Percentiles rank a stretch among this genome's conserved stretches.
phyloP scores from a whole-genome alignment of 2,329 filamentous ascomycete genomes.

The Fusarium camptoceras region DNA sequence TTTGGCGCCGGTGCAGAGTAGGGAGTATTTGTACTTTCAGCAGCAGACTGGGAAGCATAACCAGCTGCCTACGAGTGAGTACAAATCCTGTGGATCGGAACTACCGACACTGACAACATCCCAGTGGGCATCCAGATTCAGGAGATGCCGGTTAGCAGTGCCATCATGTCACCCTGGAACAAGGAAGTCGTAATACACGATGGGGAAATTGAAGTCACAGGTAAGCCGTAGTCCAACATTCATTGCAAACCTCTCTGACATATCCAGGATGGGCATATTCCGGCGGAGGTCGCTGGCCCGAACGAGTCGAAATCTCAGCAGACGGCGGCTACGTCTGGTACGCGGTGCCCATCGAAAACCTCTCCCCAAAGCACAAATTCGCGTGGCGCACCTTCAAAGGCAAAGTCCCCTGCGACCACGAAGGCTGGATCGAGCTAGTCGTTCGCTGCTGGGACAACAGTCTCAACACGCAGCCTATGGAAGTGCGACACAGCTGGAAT shows the following conservation, averaged over 20 bases:
- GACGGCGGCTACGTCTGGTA: slow-evolving; percentile 76
- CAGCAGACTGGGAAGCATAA: slow-evolving; percentile 78
- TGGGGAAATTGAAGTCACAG: slow-evolving; percentile 61
- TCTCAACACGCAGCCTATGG: slow-evolving; percentile 69
- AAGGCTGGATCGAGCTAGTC: slow-evolving; percentile 71
- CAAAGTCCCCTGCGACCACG: slow-evolving; percentile 70
- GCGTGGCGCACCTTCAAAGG: slow-evolving; percentile 74
- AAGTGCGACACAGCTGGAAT: slow-evolving; percentile 69
- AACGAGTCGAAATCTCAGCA: slow-evolving; percentile 70
- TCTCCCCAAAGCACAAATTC: slow-evolving; percentile 71
- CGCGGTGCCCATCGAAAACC: slow-evolving; percentile 67
- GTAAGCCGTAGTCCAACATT: accelerated
- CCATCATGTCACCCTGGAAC: slow-evolving; percentile 72
- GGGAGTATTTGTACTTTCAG: slow-evolving; percentile 76
- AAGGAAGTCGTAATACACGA: slow-evolving; percentile 71
- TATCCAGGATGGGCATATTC: slow-evolving; percentile 69
- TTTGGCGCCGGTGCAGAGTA: slow-evolving; percentile 70
- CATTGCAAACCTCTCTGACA: not conserved
- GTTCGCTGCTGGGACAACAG: slow-evolving; percentile 71
- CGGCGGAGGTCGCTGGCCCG: slow-evolving; percentile 69
- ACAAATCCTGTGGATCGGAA: too few relatives aligned
- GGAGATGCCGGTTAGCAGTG: slow-evolving; percentile 76
- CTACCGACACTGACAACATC: too few relatives aligned
- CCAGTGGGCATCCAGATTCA: slow-evolving; percentile 76
- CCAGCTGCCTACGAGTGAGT: slow-evolving; percentile 63